Conservation (phyloP, 371 early-diverging fungal species). For the Actinomortierella wolfii region DNA sequence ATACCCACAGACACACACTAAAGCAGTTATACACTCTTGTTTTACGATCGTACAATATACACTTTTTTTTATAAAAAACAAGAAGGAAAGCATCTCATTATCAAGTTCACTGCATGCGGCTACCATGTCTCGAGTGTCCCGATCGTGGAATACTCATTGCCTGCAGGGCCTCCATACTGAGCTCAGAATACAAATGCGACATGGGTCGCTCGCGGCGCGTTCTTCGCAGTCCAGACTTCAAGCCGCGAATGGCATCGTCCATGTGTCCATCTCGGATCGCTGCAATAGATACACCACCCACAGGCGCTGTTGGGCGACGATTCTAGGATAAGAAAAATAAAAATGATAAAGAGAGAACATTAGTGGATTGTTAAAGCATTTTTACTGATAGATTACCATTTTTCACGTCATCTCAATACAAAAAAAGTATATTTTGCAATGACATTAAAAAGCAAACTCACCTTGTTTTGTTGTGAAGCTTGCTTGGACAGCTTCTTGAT, state of each 20-base stretch:
- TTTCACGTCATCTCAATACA: not conserved
- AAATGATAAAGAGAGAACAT: no score
- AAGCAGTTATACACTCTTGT: no score
- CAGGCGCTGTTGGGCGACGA: slow-evolving; percentile 8
- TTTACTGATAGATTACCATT: not conserved
- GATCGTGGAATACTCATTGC: slow-evolving; percentile 23
- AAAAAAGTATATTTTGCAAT: not conserved
- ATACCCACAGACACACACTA: no score
- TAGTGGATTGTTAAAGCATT: no score
- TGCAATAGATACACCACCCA: slow-evolving; percentile 26
- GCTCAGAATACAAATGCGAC: slow-evolving; percentile 43
- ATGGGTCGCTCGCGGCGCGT: slow-evolving; percentile 38
- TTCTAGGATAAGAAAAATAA: slow-evolving; percentile 8
- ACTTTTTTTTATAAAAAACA: no score
- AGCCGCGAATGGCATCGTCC: slow-evolving; percentile 40
- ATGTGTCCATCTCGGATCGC: slow-evolving; percentile 38
- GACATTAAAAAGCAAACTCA: not conserved
- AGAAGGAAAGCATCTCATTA: no score
- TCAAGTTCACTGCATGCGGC: no score
- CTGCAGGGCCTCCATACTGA: slow-evolving; percentile 35
- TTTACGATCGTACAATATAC: no score
- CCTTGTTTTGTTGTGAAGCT: no score
- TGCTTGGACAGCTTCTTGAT: slow-evolving; percentile 11
- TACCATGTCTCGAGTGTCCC: slow-evolving; percentile 17
- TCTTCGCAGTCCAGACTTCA: slow-evolving; percentile 32